Percentiles rank a stretch among this genome's conserved stretches.
Conservation (phyloP, 1,139 yeast genomes). For the Spencermartinsiella ligniputridi region DNA sequence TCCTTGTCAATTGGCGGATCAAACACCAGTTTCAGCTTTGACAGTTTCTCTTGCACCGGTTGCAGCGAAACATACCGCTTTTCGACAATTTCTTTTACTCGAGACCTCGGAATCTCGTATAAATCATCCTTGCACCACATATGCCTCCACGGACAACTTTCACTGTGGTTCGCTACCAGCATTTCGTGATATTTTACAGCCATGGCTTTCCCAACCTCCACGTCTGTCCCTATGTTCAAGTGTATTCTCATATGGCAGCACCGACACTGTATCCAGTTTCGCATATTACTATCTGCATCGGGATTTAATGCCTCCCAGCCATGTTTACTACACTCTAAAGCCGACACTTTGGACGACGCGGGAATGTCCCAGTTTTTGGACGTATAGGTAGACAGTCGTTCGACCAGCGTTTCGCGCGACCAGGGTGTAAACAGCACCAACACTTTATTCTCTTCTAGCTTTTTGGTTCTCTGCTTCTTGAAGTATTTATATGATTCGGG, state of each 20-base stretch:
- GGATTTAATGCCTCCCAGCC: constrained; percentile 18
- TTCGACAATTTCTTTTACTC: background rate
- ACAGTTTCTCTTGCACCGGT: background rate
- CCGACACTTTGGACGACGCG: constrained; percentile 7
- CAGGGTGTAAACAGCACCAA: constrained; percentile 18
- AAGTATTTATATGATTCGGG: constrained; percentile 3
- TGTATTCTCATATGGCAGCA: constrained; percentile 14
- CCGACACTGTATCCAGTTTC: constrained; percentile 20
- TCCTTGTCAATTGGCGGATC: background rate
- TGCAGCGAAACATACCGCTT: constrained; percentile 4
- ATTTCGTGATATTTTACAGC: background rate
- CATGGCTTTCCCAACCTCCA: constrained; percentile 6
- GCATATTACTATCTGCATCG: constrained; percentile 3
- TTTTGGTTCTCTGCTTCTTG: background rate
- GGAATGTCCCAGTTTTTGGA: constrained; percentile 20
- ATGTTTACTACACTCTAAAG: constrained; percentile 18
- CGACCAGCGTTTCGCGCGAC: constrained; percentile 20
- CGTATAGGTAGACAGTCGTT: constrained; percentile 18
- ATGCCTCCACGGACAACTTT: constrained; percentile 8
- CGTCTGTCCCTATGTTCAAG: constrained; percentile 16
- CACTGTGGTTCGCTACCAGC: constrained; percentile 3
- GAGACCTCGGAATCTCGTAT: constrained; percentile 5
- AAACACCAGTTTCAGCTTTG: background rate
- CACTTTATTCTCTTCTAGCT: background rate
- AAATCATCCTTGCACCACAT: background rate